Base-by-base conservation (phyloP, 2,329 filamentous ascomycete species). In the Colletotrichum filicis region DNA sequence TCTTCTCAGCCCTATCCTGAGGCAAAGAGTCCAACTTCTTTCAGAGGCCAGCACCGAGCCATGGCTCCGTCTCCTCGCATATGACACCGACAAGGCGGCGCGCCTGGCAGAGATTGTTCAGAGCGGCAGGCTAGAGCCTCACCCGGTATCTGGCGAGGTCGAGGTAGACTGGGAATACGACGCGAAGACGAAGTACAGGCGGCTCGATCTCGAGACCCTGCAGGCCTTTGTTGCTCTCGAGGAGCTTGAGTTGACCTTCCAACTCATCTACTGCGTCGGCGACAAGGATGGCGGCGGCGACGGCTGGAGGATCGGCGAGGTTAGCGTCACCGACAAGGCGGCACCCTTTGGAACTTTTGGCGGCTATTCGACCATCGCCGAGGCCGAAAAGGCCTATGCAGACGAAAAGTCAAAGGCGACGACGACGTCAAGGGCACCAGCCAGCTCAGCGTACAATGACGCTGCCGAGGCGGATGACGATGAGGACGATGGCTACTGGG, bases 401-500 rank as follows among this genome's bases (percentile, higher is more conserved):
- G 80, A 85, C 28, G 77, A 77, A 32, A 79, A 79, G 56, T 76
- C 79, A 32, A 79, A 77, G 42, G 69, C 70, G 19, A 14, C 11
- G 62, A 67, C 66, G 26, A 67, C 66, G 26, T 49, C 63, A 16
- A 60, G 35, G 19, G 65, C 32, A n/a, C 69, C 72, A 75, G 77
- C 55, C 30, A 19, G 71, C 32, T 56, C 61, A 64, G 58, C 49
- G 69, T 74, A 55, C 65, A 46, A 76, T 8, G 66, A 79, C 26
- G 66, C 59, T 35, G 68, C 75, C 11, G 76, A 76, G 8, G 78
- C 79, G 0, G 83, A 87, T 1, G 89, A 92, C 0, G 91, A 91
- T 0, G 92, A 93, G 37, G 92, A 95, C 74, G 93, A 94, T 75
- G 92, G 92, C 76, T 96, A 96, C 81, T 96, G 94, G 94, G 92